Conservation (phyloP, 169 alveolate species). For the Toxoplasma gondii region DNA sequence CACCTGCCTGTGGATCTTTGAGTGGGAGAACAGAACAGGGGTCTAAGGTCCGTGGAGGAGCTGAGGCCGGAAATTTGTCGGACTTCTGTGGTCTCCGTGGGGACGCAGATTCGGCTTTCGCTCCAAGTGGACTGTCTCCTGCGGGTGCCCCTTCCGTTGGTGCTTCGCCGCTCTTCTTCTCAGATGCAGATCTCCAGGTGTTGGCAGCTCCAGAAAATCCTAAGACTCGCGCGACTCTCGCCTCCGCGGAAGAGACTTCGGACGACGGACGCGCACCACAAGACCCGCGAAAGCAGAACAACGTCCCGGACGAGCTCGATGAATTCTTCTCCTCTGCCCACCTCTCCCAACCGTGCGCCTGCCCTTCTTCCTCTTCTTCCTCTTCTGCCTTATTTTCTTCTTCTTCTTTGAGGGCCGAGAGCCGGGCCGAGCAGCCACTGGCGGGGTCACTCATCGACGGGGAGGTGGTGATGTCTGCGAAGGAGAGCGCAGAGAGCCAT, state of each 20-base stretch:
- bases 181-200: slow-evolving; percentile 21
- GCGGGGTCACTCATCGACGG: not conserved
- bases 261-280: not conserved
- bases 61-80: no score
- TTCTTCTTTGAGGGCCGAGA: not conserved
- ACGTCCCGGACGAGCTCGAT: not conserved
- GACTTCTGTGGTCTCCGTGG: no score
- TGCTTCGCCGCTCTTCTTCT: slow-evolving; percentile 10
- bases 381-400: not conserved
- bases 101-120: no score
- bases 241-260: not conserved
- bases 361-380: not conserved
- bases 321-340: not conserved
- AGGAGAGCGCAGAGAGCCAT: not conserved
- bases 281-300: not conserved
- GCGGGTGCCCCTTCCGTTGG: not conserved
- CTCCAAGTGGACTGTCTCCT: no score
- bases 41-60: no score
- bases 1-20: no score
- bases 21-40: no score
- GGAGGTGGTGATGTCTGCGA: not conserved
- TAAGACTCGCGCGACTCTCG: no score
- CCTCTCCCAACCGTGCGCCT: not conserved
- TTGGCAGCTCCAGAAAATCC: not conserved
- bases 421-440: not conserved